Conservation (phyloP, 192 early-diverging fungal species). For the Coemansia sp. region DNA sequence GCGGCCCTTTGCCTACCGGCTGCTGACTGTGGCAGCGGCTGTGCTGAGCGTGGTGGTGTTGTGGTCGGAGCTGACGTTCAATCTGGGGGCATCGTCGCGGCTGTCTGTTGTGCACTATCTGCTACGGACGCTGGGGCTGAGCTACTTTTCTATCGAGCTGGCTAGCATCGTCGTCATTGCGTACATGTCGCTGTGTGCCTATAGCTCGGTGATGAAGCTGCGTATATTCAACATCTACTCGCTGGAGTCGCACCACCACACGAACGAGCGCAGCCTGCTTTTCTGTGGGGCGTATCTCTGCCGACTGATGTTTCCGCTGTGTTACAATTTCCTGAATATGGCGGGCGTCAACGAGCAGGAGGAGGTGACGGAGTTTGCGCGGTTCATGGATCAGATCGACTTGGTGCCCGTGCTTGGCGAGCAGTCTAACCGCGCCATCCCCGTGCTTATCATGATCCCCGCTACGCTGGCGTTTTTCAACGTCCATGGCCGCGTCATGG, state of each 20-base stretch:
- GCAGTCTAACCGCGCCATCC: conserved; percentile 84
- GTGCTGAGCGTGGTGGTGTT: conserved; percentile 69
- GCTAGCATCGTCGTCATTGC: conserved; percentile 66
- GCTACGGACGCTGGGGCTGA: conserved; percentile 54
- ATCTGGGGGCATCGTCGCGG: conserved; percentile 57
- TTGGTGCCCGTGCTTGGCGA: conserved; percentile 90
- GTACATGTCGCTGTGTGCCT: conserved; percentile 94
- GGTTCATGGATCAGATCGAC: conserved; percentile 80
- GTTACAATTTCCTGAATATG: conserved; percentile 91
- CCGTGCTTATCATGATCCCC: conserved; percentile 81
- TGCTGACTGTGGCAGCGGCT: conserved; percentile 60
- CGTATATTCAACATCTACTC: conserved; percentile 86
- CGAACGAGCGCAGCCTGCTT: conserved; percentile 85
- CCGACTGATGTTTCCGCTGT: conserved; percentile 79
- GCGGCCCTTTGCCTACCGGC: conserved; percentile 64
- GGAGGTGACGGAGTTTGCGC: conserved; percentile 56
- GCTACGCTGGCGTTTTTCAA: conserved; percentile 76
- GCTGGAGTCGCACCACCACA: conserved; percentile 91
- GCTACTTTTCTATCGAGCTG: conserved; percentile 67
- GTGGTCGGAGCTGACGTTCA: conserved; percentile 96
- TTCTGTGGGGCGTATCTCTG: conserved; percentile 95
- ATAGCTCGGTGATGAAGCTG: conserved; percentile 87
- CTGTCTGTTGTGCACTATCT: conserved; percentile 75
- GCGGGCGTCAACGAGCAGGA: conserved; percentile 54
- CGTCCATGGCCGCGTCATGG: conserved; percentile 78